Evolutionary conservation across 2,329 filamentous ascomycete species (phyloP).

Genomic region (Orbilia blumenaviensis): DNA sequence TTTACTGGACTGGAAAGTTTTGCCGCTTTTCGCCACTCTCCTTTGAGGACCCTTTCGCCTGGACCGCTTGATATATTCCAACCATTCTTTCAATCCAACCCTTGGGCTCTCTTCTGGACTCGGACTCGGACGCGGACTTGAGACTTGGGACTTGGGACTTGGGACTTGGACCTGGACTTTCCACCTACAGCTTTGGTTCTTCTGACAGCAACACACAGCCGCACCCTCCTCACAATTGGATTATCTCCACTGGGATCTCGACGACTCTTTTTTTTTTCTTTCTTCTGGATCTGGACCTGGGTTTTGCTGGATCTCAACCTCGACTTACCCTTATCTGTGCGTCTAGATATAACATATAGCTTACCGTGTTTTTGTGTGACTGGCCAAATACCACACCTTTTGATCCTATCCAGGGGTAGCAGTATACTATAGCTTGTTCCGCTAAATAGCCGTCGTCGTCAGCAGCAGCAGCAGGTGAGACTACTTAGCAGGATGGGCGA

Average conservation of each 20-base stretch:
- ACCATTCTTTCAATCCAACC: slow-evolving; percentile 6
- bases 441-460: slow-evolving; percentile 14
- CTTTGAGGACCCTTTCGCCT: slow-evolving; percentile 40
- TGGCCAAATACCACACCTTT: slow-evolving; percentile 9
- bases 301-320: slow-evolving; percentile 21
- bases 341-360: slow-evolving; percentile 38
- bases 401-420: slow-evolving; percentile 4
- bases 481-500: slow-evolving; percentile 37
- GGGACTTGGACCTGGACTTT: slow-evolving; percentile 20
- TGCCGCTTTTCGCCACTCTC: slow-evolving; percentile 41
- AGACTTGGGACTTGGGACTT: slow-evolving; percentile 10
- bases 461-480: slow-evolving; percentile 24
- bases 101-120: slow-evolving; percentile 32
- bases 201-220: slow-evolving; percentile 44
- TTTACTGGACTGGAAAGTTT: slow-evolving; percentile 43
- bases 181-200: slow-evolving; percentile 8
- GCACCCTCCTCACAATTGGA: slow-evolving; percentile 50
- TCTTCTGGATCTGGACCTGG: slow-evolving; percentile 24
- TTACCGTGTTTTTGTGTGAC: slow-evolving; percentile 21
- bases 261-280: background rate
- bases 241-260: slow-evolving; percentile 13
- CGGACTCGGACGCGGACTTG: slow-evolving; percentile 20
- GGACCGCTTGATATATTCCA: slow-evolving; percentile 23
- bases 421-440: slow-evolving; percentile 5
- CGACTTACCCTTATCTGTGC: slow-evolving; percentile 12